These are phyloP conservation scores for Parastagonospora nodorum DNA, from an alignment of 2,329 filamentous ascomycete species.

Conservation along the genomic window DNA sequence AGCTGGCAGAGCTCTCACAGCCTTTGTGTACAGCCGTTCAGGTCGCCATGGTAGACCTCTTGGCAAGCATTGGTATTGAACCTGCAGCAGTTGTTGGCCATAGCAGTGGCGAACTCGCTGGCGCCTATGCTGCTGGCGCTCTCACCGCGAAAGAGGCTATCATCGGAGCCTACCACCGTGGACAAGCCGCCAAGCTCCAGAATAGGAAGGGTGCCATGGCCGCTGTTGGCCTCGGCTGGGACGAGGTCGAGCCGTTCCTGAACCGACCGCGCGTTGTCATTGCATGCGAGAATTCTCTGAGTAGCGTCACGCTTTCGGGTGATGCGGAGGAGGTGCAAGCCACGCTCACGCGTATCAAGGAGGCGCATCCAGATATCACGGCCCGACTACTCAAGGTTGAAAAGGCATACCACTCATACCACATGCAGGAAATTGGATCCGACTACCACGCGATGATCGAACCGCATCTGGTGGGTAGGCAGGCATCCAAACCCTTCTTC, in stretches of 20 bases:
- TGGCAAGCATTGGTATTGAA: constrained; percentile 8
- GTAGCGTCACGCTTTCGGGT: constrained; percentile 29
- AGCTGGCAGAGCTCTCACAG: constrained; percentile 23
- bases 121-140: constrained; percentile 41
- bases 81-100: constrained; percentile 41
- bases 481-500: constrained; percentile 6
- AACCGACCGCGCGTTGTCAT: neutral
- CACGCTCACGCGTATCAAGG: constrained; percentile 6
- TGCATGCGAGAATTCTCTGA: constrained; percentile 23
- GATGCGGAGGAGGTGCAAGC: constrained; percentile 13
- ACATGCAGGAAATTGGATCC: constrained; percentile 21
- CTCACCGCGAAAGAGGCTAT: constrained; percentile 25
- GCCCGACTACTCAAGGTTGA: constrained; percentile 22
- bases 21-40: constrained; percentile 31
- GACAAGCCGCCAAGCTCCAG: constrained; percentile 2
- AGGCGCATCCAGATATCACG: constrained; percentile 30
- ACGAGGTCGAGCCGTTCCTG: constrained; percentile 1
- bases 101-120: constrained; percentile 50
- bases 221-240: constrained; percentile 11
- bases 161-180: constrained; percentile 19
- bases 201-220: constrained; percentile 14
- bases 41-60: constrained; percentile 19
- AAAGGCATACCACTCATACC: constrained; percentile 36
- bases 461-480: neutral
- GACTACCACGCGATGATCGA: constrained; percentile 7